A percentile compares a stretch with the other conserved stretches of the same genome.
Conservation (phyloP, 768 basidiomycete species). For the Erythrobasidium yunnanense region DNA sequence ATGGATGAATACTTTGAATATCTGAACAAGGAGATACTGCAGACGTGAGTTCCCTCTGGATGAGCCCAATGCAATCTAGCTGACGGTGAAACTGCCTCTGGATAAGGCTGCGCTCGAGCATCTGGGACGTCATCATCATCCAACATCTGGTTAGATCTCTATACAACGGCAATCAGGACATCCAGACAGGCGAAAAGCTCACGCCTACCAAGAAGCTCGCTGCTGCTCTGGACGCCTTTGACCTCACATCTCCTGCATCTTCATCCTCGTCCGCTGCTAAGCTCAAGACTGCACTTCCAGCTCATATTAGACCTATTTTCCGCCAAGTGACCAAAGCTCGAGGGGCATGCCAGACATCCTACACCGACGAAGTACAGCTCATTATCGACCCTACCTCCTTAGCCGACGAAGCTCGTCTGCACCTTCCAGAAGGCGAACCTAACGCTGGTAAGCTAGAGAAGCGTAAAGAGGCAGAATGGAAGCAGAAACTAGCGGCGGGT, state of each 20-base stretch:
- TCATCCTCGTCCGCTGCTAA: background rate
- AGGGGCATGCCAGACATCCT: background rate
- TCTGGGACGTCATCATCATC: slow-evolving; percentile 15
- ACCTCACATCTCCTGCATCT: background rate
- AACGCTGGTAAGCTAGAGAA: slow-evolving; percentile 18
- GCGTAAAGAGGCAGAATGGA: background rate
- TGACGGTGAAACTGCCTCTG: background rate
- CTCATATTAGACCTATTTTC: background rate
- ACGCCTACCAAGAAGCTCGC: slow-evolving; percentile 18
- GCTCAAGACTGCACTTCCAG: background rate
- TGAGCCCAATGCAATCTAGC: background rate
- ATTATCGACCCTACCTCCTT: background rate
- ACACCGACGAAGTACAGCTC: slow-evolving; percentile 10
- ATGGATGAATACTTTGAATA: slow-evolving; percentile 19
- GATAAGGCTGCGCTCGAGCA: background rate
- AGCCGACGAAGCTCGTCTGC: background rate
- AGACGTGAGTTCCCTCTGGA: slow-evolving; percentile 2
- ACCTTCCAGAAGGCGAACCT: background rate
- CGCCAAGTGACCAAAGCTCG: background rate
- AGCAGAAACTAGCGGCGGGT: background rate
- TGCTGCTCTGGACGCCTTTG: background rate
- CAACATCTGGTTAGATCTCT: background rate
- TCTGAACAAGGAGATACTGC: slow-evolving; percentile 9
- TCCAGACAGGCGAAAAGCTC: background rate
- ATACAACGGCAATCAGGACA: background rate